Percentiles rank a stretch among this genome's conserved stretches.
These are phyloP conservation scores for Agaricus bisporus DNA, from an alignment of 768 basidiomycete species.

Conservation along the genomic window DNA sequence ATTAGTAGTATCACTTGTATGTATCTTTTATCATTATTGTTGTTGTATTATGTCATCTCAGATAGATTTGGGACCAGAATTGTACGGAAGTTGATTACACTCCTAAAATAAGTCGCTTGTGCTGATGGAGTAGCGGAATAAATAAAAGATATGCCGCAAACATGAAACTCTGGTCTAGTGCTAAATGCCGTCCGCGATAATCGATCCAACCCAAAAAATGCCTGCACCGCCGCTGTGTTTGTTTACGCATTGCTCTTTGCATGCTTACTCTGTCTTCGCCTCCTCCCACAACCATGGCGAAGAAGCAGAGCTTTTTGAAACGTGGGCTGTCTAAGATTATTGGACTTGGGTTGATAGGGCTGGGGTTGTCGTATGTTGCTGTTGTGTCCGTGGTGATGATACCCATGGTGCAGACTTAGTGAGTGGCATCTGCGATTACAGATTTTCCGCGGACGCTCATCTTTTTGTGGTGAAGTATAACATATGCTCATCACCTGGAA, in stretches of 20 bases:
- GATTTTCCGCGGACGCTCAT: constrained; percentile 4
- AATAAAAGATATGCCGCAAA: no score
- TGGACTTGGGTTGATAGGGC: not conserved
- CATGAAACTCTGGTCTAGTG: constrained; percentile 5
- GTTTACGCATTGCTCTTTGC: no score
- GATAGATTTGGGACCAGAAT: not conserved
- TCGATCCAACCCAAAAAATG: no score
- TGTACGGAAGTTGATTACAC: no score
- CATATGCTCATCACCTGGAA: constrained; percentile 34
- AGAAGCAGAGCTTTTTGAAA: not conserved
- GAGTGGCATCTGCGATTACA: constrained; percentile 7
- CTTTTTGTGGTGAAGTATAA: constrained; percentile 17
- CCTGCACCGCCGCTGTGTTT: no score
- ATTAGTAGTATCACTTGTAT: not conserved
- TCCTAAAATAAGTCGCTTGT: no score
- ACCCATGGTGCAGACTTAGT: constrained; percentile 34
- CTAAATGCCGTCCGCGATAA: not conserved
- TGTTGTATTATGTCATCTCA: not conserved
- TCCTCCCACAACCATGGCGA: constrained; percentile 3
- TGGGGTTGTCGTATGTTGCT: constrained; percentile 17
- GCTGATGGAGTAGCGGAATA: no score
- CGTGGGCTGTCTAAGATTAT: not conserved
- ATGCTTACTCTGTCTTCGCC: not conserved
- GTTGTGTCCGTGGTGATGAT: constrained; percentile 29
- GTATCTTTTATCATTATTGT: constrained; percentile 1